These are phyloP conservation scores for Chlorella sp. DNA, from an alignment of 139 green algal species.

Conservation along the genomic window DNA sequence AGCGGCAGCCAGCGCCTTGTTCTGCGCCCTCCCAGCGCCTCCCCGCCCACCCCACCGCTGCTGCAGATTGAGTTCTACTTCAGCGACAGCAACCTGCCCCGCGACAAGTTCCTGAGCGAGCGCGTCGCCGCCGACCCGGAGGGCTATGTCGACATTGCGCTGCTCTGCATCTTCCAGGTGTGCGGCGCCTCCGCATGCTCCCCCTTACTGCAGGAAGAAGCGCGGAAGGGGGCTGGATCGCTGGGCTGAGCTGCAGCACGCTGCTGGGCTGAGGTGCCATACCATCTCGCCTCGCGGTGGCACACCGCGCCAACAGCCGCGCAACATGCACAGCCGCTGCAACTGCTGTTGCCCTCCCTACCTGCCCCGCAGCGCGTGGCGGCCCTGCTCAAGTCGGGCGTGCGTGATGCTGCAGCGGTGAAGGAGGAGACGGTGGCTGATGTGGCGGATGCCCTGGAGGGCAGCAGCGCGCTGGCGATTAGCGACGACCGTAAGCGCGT, in stretches of 20 bases:
- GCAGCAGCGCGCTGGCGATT: conserved; percentile 31
- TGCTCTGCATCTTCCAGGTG: conserved; percentile 79
- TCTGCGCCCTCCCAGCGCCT: neutral
- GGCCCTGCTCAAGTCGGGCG: conserved; percentile 57
- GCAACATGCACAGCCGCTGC: too few species aligned
- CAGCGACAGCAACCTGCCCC: conserved; percentile 89
- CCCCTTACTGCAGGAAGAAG: too few species aligned
- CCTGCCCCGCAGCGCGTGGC: conserved; percentile 68
- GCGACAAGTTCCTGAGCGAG: conserved; percentile 84
- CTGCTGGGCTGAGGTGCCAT: too few species aligned
- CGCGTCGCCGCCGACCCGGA: conserved; percentile 71
- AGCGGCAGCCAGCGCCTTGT: neutral
- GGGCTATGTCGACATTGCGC: conserved; percentile 73
- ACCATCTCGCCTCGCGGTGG: too few species aligned
- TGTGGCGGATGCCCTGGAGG: conserved; percentile 45
- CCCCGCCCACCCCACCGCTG: neutral
- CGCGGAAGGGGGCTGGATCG: too few species aligned
- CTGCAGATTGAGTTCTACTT: conserved; percentile 96
- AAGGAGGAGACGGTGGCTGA: conserved; percentile 13
- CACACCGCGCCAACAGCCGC: neutral
- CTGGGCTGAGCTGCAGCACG: too few species aligned
- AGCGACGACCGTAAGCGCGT: conserved; percentile 61
- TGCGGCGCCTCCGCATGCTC: too few species aligned
- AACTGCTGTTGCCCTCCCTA: too few species aligned
- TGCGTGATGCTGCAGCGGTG: conserved; percentile 3